These are phyloP conservation scores for Termitomyces bulborhizus DNA, from an alignment of 768 basidiomycete species.

Conservation along the genomic window DNA sequence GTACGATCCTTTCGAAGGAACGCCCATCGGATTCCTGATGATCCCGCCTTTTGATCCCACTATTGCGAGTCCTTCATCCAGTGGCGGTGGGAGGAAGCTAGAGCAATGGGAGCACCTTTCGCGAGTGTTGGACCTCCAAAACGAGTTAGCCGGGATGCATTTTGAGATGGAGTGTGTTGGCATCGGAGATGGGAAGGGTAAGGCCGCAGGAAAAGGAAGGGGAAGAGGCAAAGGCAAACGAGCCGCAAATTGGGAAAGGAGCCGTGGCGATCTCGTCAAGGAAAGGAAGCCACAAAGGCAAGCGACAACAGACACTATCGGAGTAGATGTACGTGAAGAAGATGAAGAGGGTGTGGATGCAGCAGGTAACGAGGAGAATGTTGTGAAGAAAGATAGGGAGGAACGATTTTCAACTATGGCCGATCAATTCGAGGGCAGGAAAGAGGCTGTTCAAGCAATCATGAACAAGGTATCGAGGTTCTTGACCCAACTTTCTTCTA, in stretches of 20 bases:
- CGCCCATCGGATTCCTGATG: slow-evolving; percentile 30
- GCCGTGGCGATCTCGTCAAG: slow-evolving; percentile 1
- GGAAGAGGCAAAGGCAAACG: slow-evolving; percentile 19
- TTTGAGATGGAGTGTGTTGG: slow-evolving; percentile 70
- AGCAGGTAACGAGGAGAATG: slow-evolving; percentile 46
- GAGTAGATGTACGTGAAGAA: slow-evolving; percentile 29
- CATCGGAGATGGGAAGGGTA: slow-evolving; percentile 23
- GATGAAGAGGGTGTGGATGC: slow-evolving; percentile 48
- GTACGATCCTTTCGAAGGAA: slow-evolving; percentile 46
- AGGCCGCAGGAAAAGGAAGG: slow-evolving; percentile 30
- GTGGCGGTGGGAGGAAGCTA: slow-evolving; percentile 29
- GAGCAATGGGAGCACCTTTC: slow-evolving; percentile 65
- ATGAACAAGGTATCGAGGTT: slow-evolving; percentile 58
- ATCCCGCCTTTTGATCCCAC: slow-evolving; percentile 9
- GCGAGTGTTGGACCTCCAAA: slow-evolving; percentile 65
- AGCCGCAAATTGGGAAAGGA: slow-evolving; percentile 5
- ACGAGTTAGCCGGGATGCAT: slow-evolving; percentile 67
- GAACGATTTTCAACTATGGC: slow-evolving; percentile 65
- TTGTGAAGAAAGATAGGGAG: slow-evolving; percentile 50
- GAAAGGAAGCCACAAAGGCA: slow-evolving; percentile 8
- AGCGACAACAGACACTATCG: slow-evolving; percentile 15
- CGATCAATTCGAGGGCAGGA: slow-evolving; percentile 63
- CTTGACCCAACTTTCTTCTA: background rate
- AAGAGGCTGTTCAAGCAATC: slow-evolving; percentile 61
- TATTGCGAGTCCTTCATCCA: background rate